Evolutionary conservation across 352 stramenopile species (phyloP), one percentile per base, ranked within the genome.

Genomic region (Phytophthora pisi): DNA sequence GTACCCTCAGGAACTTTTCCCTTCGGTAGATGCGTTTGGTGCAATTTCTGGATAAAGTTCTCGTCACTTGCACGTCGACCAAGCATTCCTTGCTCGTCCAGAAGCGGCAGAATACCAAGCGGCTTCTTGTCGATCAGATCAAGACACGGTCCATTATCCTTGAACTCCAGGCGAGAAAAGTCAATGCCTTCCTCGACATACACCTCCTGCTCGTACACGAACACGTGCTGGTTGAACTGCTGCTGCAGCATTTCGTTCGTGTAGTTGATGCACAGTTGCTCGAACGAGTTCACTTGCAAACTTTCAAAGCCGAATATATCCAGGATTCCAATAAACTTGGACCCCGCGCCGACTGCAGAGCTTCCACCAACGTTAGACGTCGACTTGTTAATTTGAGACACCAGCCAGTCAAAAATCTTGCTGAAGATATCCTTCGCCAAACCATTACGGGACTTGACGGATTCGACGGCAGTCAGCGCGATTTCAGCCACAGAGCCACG

Each of bases 261-360:
- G 75, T 97, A 98, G 78, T 98, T 98, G 77, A 98, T 98, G 69
- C 95, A 98, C 10, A 98, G 79, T 64, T 99, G 97, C 77, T 98
- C 95, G 55, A 98, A 98, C 18, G 89, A 97, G 71, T 97, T 97
- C 30, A 90, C 77, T 65, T 97, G 82, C 57, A 99, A 88, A 42
- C 82, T 95, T 77, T 99, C 97, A 72, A 99, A 99, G 3, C 97
- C 96, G 74, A 98, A 99, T 51, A 99, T 98, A 79, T 99, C 97
- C 45, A 99, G 75, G 43, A 99, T 97, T 59, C 95, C 93, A 76
- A 99, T 98, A 59, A 98, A 95, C 49, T 86, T 90, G 24, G 75
- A 75, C 5, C 82, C 72, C 4, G 56, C 70, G 10, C 64, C 67
- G 1, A 65, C 69, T 7, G 53, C 65, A 5, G 53, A 61, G 26